Base-by-base conservation (phyloP, 306 rosid species). In the Glycine latifolia region DNA sequence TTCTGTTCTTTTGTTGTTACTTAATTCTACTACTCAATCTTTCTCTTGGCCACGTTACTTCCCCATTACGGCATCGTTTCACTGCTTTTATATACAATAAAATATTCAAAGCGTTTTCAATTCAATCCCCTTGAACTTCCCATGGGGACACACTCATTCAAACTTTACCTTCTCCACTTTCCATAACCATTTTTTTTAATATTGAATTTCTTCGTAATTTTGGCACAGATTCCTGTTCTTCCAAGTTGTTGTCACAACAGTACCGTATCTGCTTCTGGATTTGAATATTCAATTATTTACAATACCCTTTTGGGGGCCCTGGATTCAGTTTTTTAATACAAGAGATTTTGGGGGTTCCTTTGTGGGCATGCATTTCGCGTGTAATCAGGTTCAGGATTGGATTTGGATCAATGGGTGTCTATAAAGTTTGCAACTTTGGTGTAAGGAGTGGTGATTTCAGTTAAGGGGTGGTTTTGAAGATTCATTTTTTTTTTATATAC, bases 301-400 rank as follows among this genome's bases (percentile, higher is more conserved):
- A 26, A 26, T 39, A 4, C 33, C 55, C 26, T 68, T 69, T 68
- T 4, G 11, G 7, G 66, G 54, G 15, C 39, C 47, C 9, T 7
- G 26, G 79, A 44, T 44, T 79, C n/a, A 4, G 20, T 48, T 13
- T 77, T 59, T 77, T 75, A 41, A 31, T 77, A 10, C 14, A 0
- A 10, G n/a, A 39, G 65, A 65, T 79, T 79, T 79, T 35, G 46
- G 50, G 50, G 50, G 75, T 67, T 73, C 52, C 31, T 31, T 9
- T 33, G 3, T 44, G 81, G 61, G 65, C 73, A 43, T 44, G 81
- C 85, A 44, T 67, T 63, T 80, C 35, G 71, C 62, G 61, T 37
- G 44, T 39, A 33, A 17, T 81, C 15, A 5, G 35, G 41, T 44
- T 79, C 26, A 44, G 35, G 8, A 10, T 46, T 35, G 66, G 59